phyloP scores from a whole-genome alignment of 805 yeast genomes.

The Hanseniaspora vineae region DNA sequence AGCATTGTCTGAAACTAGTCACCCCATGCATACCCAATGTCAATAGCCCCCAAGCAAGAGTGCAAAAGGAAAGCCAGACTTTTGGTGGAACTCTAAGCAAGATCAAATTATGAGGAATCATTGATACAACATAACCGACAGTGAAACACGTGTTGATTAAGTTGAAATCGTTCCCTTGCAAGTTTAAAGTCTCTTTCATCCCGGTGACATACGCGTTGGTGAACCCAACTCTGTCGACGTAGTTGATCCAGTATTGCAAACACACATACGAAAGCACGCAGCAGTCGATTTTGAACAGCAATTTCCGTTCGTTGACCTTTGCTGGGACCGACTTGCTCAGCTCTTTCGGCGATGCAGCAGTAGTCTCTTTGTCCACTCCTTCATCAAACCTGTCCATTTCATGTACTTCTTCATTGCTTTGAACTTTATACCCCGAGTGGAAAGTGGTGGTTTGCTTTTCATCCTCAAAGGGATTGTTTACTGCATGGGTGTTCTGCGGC shows the following conservation, averaged over 20 bases:
- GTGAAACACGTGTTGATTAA: conserved; percentile 42
- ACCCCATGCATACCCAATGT: conserved; percentile 40
- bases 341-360: neutral
- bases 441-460: too few species aligned
- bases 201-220: conserved; percentile 56
- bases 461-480: too few species aligned
- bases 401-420: too few species aligned
- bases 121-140: conserved; percentile 47
- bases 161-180: conserved; percentile 38
- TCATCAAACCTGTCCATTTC: too few species aligned
- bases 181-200: conserved; percentile 41
- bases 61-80: conserved; percentile 42
- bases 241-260: conserved; percentile 32
- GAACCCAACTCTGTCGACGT: conserved; percentile 44
- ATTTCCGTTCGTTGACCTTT: conserved; percentile 3
- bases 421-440: too few species aligned
- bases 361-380: too few species aligned
- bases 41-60: conserved; percentile 42
- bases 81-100: conserved; percentile 41
- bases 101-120: conserved; percentile 48
- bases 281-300: conserved; percentile 20
- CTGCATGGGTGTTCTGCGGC: too few species aligned
- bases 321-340: neutral
- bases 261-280: conserved; percentile 24
- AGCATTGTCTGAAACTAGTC: conserved; percentile 33